These are phyloP conservation scores for Exophiala lecanii-corni DNA, from an alignment of 2,329 filamentous ascomycete species.

Conservation along the genomic window DNA sequence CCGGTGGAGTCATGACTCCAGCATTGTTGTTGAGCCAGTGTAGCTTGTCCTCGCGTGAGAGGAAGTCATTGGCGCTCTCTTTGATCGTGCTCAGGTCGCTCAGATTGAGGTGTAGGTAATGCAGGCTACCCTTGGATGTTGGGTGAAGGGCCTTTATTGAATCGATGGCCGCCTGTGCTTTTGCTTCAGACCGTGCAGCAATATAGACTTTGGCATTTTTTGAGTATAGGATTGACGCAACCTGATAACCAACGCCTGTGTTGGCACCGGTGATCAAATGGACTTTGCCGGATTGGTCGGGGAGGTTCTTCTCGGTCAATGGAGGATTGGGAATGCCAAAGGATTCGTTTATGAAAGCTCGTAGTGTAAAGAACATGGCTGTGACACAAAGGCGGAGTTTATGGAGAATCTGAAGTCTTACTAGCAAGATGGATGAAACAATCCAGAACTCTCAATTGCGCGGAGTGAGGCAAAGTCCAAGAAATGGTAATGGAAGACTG, in stretches of 20 bases:
- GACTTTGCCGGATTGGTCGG: conserved; percentile 22
- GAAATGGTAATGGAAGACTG: too few relatives aligned
- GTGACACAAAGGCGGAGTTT: too few relatives aligned
- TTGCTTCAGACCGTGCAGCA: conserved; percentile 38
- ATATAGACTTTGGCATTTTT: conserved; percentile 44
- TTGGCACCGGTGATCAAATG: conserved; percentile 37
- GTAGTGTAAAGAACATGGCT: conserved; percentile 10
- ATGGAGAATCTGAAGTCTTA: too few relatives aligned
- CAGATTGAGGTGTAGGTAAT: conserved; percentile 37
- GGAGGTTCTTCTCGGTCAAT: conserved; percentile 22
- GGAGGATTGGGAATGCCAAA: conserved; percentile 10
- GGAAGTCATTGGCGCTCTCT: conserved; percentile 22
- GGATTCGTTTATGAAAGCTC: conserved; percentile 14
- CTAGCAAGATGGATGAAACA: too few relatives aligned
- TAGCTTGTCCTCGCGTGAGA: conserved; percentile 30
- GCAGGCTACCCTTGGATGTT: conserved; percentile 32
- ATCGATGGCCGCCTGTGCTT: conserved; percentile 37
- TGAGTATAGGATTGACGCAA: conserved; percentile 38
- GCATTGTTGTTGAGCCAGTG: conserved; percentile 31
- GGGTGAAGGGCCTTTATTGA: conserved; percentile 33
- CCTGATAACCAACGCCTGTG: conserved; percentile 38
- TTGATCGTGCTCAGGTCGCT: conserved; percentile 27
- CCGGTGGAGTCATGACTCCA: conserved; percentile 28
- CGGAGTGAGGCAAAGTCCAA: too few relatives aligned
- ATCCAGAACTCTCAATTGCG: too few relatives aligned